Conservation (phyloP, 169 alveolate genomes). For the Cryptosporidium sp. region DNA sequence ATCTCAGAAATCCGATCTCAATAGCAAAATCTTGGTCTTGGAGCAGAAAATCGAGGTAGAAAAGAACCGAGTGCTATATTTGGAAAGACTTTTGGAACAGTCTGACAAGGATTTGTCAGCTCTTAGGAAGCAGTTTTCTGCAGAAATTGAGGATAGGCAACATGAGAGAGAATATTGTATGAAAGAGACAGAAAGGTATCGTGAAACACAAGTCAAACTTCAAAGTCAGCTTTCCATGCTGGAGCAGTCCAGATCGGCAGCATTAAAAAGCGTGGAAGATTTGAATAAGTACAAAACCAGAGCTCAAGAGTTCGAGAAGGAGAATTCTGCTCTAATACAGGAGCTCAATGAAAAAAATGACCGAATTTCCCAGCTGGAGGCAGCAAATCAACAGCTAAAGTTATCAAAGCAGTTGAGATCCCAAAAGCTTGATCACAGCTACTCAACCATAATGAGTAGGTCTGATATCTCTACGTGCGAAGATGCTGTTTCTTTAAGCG, state of each 20-base stretch:
- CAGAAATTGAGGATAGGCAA: conserved; percentile 71
- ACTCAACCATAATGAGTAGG: conserved; percentile 4
- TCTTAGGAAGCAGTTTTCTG: conserved; percentile 65
- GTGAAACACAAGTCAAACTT: conserved; percentile 47
- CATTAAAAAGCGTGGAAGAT: conserved; percentile 10
- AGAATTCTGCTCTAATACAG: conserved; percentile 16
- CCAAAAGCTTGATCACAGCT: background rate
- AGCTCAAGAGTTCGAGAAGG: conserved; percentile 12
- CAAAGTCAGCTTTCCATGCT: conserved; percentile 33
- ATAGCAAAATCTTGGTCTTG: conserved; percentile 27
- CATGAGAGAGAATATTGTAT: conserved; percentile 71
- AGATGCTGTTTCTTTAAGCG: conserved; percentile 19
- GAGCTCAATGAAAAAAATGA: conserved; percentile 34
- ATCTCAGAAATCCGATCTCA: conserved; percentile 28
- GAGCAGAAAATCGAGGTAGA: conserved; percentile 60
- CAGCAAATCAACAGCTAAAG: background rate
- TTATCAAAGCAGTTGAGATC: conserved; percentile 11
- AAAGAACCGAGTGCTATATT: conserved; percentile 42
- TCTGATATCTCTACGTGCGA: conserved; percentile 57
- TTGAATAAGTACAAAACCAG: background rate
- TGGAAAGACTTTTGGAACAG: conserved; percentile 53
- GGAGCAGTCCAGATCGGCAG: conserved; percentile 25
- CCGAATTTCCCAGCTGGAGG: conserved; percentile 29
- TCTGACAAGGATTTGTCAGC: conserved; percentile 61
- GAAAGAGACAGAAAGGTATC: conserved; percentile 67